phyloP scores from a whole-genome alignment of 2,329 filamentous ascomycete species.

The Microcyclospora pomicola region DNA sequence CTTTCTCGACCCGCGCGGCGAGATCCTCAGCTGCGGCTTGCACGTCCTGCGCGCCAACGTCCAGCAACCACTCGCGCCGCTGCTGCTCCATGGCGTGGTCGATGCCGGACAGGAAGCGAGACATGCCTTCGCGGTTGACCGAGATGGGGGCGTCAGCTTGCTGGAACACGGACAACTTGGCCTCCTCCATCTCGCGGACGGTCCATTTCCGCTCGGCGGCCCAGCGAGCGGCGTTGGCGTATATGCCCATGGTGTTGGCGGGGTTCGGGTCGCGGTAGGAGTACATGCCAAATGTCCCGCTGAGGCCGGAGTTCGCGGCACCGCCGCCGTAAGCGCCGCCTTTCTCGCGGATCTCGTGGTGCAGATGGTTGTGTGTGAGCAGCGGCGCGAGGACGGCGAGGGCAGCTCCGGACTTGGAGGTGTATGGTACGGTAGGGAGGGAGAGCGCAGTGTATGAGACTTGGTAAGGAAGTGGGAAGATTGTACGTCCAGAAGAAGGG shows the following conservation, averaged over 20 bases:
- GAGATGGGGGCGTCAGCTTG: constrained; percentile 74
- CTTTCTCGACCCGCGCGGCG: constrained; percentile 33
- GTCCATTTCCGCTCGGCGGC: constrained; percentile 71
- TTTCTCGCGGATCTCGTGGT: constrained; percentile 96
- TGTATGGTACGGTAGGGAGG: constrained; percentile 72
- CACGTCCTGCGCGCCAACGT: constrained; percentile 71
- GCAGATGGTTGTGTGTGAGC: constrained; percentile 88
- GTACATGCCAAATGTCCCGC: constrained; percentile 86
- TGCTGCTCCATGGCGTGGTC: constrained; percentile 80
- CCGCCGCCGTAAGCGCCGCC: constrained; percentile 92
- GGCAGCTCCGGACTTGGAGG: constrained; percentile 57
- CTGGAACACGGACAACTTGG: constrained; percentile 91
- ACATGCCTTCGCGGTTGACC: constrained; percentile 79
- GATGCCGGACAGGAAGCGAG: constrained; percentile 69
- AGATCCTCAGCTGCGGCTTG: constrained; percentile 69
- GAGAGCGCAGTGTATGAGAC: constrained; percentile 86
- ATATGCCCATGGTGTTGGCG: constrained; percentile 71
- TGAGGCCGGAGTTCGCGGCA: constrained; percentile 65
- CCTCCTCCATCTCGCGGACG: constrained; percentile 78
- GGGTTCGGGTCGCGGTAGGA: constrained; percentile 96
- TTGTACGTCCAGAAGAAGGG: constrained; percentile 45
- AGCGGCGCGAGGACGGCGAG: constrained; percentile 83
- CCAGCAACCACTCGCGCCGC: constrained; percentile 69
- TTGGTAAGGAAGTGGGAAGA: constrained; percentile 92
- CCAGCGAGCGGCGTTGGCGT: constrained; percentile 70